Conservation (phyloP, 2,329 filamentous ascomycete genomes). For the Aspergillus luchuensis region DNA sequence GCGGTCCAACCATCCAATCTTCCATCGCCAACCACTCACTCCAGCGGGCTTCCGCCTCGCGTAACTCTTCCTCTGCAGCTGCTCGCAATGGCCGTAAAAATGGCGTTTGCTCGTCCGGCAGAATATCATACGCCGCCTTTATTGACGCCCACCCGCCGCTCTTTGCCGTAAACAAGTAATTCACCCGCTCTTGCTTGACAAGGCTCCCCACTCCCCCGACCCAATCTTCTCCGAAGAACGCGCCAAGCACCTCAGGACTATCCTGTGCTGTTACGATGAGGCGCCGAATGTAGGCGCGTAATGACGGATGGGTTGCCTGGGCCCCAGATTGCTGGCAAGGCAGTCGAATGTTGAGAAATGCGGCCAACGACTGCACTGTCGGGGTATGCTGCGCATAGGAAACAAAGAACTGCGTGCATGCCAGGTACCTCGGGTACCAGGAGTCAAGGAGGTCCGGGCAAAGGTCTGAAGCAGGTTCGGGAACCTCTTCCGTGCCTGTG, state of each 20-base stretch:
- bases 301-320: constrained; percentile 54
- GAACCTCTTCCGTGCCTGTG: neutral
- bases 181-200: constrained; percentile 84
- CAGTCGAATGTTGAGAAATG: constrained; percentile 87
- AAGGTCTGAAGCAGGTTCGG: constrained; percentile 29
- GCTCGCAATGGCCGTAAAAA: constrained; percentile 79
- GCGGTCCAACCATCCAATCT: constrained; percentile 92
- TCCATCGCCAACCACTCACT: constrained; percentile 96
- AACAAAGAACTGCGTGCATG: constrained; percentile 84
- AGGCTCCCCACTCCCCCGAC: constrained; percentile 73
- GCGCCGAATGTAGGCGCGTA: constrained; percentile 88
- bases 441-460: constrained; percentile 68
- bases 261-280: constrained; percentile 93
- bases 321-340: constrained; percentile 68
- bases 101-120: constrained; percentile 77
- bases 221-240: constrained; percentile 94
- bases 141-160: constrained; percentile 85
- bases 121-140: constrained; percentile 87
- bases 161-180: constrained; percentile 94
- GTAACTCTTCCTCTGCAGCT: constrained; percentile 76
- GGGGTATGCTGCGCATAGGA: constrained; percentile 80
- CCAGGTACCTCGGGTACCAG: constrained; percentile 87
- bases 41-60: constrained; percentile 79
- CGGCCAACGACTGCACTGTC: constrained; percentile 80
- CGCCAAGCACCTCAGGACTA: constrained; percentile 75